phyloP scores from a whole-genome alignment of 2,329 filamentous ascomycete species.

The Microdochium paspali region DNA sequence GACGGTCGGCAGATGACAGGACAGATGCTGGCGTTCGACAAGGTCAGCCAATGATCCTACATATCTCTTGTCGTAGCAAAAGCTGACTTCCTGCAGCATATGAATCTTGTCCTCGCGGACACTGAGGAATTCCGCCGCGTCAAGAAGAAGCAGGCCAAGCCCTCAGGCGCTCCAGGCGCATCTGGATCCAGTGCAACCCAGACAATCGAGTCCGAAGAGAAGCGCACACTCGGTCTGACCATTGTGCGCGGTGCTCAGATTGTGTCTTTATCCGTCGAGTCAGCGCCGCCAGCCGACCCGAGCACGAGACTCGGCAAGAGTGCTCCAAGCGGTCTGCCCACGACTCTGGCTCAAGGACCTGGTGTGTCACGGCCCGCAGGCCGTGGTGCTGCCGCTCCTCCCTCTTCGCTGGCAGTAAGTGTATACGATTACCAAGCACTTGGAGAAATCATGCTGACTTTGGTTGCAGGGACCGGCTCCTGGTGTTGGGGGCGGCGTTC shows the following conservation, averaged over 20 bases:
- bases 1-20: slow-evolving; percentile 95
- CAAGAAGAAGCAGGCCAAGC: slow-evolving; percentile 74
- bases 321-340: slow-evolving; percentile 57
- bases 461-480: slow-evolving; percentile 61
- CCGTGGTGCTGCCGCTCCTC: slow-evolving; percentile 54
- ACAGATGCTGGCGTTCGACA: slow-evolving; percentile 98
- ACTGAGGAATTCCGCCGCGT: slow-evolving; percentile 95
- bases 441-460: slow-evolving; percentile 8
- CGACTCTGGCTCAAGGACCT: slow-evolving; percentile 70
- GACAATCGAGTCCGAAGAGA: slow-evolving; percentile 85
- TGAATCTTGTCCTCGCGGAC: slow-evolving; percentile 98
- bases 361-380: slow-evolving; percentile 89
- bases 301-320: slow-evolving; percentile 78
- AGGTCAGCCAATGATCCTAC: slow-evolving; percentile 52
- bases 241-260: slow-evolving; percentile 94
- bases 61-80: not conserved
- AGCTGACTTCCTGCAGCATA: slow-evolving; percentile 54
- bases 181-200: slow-evolving; percentile 48
- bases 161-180: slow-evolving; percentile 48
- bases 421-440: not conserved
- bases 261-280: slow-evolving; percentile 90
- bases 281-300: slow-evolving; percentile 88
- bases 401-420: slow-evolving; percentile 70
- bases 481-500: slow-evolving; percentile 64
- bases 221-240: slow-evolving; percentile 89